Percentiles rank a stretch among this genome's conserved stretches.
phyloP scores from a whole-genome alignment of 139 green algal species.

The Chlorella sp. region DNA sequence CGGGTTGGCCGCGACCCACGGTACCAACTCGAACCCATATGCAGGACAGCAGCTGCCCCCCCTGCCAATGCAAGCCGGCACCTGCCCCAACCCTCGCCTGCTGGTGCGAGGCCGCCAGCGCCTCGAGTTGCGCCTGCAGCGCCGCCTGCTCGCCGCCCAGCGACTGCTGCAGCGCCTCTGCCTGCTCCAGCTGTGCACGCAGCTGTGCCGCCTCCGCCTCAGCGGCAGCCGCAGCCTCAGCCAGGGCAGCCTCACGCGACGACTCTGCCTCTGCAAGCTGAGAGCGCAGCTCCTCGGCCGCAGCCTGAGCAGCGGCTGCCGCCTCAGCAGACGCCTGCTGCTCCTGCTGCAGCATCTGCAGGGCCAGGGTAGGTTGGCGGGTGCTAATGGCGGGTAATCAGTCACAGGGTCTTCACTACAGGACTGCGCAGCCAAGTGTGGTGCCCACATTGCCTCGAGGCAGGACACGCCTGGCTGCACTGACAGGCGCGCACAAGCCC shows the following conservation, averaged over 20 bases:
- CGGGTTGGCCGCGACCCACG: too few relatives aligned
- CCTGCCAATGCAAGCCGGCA: too few relatives aligned
- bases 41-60: not conserved
- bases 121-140: slow-evolving; percentile 33
- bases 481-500: not conserved
- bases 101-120: not conserved
- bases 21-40: too few relatives aligned
- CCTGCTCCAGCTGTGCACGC: slow-evolving; percentile 19
- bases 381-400: not conserved
- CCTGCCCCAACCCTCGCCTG: not conserved
- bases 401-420: too few relatives aligned
- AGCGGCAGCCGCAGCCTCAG: slow-evolving; percentile 4
- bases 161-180: slow-evolving; percentile 18
- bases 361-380: not conserved
- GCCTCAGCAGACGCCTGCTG: slow-evolving; percentile 3
- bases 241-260: not conserved
- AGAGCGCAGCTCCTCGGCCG: not conserved
- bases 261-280: not conserved
- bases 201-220: slow-evolving; percentile 15
- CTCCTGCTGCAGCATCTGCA: slow-evolving; percentile 35
- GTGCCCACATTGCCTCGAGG: too few relatives aligned
- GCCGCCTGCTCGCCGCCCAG: slow-evolving; percentile 7
- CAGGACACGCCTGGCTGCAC: not conserved
- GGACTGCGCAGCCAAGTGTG: too few relatives aligned
- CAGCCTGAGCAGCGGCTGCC: not conserved